phyloP scores from a whole-genome alignment of 306 rosid species.

The Medicago ruthenica region DNA sequence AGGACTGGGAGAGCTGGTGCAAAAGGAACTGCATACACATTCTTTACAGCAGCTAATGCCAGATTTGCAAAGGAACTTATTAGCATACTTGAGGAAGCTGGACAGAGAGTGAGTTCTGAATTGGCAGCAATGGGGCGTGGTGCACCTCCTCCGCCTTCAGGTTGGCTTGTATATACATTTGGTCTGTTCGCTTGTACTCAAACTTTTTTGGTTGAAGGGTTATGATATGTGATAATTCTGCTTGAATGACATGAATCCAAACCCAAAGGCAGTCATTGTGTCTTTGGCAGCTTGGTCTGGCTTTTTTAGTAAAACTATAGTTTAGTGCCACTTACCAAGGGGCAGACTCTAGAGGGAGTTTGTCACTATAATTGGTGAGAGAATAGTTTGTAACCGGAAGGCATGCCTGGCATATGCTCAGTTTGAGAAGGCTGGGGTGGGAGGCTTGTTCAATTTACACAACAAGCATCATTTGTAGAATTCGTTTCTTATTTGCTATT shows the following conservation, averaged over 20 bases:
- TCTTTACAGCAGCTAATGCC: constrained; percentile 96
- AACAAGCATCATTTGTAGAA: constrained; percentile 3
- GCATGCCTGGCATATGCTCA: constrained; percentile 21
- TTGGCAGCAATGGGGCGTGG: constrained; percentile 97
- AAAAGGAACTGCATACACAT: constrained; percentile 96
- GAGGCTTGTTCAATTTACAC: constrained; percentile 22
- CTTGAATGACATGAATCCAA: constrained; percentile 19
- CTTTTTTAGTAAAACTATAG: background rate
- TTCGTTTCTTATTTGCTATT: background rate
- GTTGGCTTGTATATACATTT: constrained; percentile 43
- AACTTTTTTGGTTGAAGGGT: background rate
- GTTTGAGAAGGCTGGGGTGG: constrained; percentile 16
- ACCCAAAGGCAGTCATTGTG: constrained; percentile 23
- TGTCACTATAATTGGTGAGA: constrained; percentile 7
- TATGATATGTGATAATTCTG: background rate
- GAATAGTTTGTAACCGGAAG: background rate
- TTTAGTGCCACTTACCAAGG: background rate
- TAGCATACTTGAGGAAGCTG: constrained; percentile 91
- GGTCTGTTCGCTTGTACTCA: constrained; percentile 7
- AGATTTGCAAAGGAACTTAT: constrained; percentile 93
- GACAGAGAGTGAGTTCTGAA: constrained; percentile 90
- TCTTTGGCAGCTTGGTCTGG: constrained; percentile 13
- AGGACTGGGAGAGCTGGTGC: constrained; percentile 99
- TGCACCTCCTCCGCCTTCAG: constrained; percentile 94
- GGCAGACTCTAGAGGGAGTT: constrained; percentile 6